Evolutionary conservation across 2,329 filamentous ascomycete species (phyloP).

Genomic region (Aspergillus novofumigatus): DNA sequence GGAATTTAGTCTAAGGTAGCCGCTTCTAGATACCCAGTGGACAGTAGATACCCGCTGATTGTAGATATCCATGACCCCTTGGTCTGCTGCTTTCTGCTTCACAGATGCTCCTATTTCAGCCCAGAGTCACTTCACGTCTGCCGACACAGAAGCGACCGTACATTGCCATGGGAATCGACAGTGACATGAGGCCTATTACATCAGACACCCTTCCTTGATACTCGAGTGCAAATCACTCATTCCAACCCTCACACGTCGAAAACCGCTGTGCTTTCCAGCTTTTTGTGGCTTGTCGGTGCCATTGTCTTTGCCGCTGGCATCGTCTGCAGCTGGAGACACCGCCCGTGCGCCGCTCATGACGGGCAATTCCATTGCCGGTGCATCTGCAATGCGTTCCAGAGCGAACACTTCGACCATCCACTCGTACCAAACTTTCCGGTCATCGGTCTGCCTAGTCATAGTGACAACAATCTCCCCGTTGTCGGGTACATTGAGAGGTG

Average conservation of each 20-base stretch:
- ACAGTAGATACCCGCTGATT: not conserved
- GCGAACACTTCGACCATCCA: slow-evolving; percentile 87
- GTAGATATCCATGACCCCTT: not conserved
- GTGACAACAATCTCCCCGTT: slow-evolving; percentile 81
- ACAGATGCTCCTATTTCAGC: not conserved
- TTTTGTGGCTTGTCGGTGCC: slow-evolving; percentile 7
- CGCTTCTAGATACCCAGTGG: not conserved
- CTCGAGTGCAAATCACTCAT: slow-evolving; percentile 47
- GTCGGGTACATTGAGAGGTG: slow-evolving; percentile 78
- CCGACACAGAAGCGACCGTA: not conserved
- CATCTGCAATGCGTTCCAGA: slow-evolving; percentile 23
- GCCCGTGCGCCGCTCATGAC: slow-evolving; percentile 29
- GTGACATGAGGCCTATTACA: slow-evolving; percentile 29
- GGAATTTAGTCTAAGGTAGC: not conserved
- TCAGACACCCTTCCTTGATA: slow-evolving; percentile 47
- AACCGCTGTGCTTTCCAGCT: slow-evolving; percentile 7
- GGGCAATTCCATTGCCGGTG: slow-evolving; percentile 14
- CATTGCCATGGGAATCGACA: not conserved
- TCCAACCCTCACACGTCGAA: slow-evolving; percentile 35
- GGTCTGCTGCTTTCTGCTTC: not conserved
- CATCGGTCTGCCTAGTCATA: slow-evolving; percentile 95
- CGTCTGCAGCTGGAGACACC: slow-evolving; percentile 22
- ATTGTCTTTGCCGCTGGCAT: slow-evolving; percentile 18
- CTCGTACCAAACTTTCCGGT: slow-evolving; percentile 96
- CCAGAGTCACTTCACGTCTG: not conserved